A percentile compares a stretch with the other conserved stretches of the same genome.
phyloP scores from a whole-genome alignment of 306 rosid species.

The Carpinus fangiana region DNA sequence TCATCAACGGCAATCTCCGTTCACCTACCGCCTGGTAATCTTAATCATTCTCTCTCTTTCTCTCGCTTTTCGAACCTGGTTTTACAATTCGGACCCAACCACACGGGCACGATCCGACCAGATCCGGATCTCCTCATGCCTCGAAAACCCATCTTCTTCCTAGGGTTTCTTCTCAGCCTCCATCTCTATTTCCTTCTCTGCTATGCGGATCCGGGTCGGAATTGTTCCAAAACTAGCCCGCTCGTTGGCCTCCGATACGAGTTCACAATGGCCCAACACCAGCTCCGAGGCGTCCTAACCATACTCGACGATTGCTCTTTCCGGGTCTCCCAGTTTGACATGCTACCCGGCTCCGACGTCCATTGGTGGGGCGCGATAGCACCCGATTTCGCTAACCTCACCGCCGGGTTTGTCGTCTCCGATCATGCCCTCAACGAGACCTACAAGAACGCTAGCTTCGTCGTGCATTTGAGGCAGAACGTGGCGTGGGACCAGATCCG shows the following conservation, averaged over 20 bases:
- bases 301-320: conserved; percentile 74
- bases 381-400: conserved; percentile 54
- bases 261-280: conserved; percentile 81
- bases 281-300: conserved; percentile 63
- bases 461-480: conserved; percentile 50
- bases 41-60: too few relatives aligned
- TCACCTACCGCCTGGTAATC: conserved; percentile 20
- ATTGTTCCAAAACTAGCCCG: conserved; percentile 48
- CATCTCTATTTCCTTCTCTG: conserved; percentile 22
- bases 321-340: conserved; percentile 79
- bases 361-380: conserved; percentile 67
- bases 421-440: conserved; percentile 58
- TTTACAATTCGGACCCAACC: conserved; percentile 25
- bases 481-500: conserved; percentile 71
- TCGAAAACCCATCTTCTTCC: conserved; percentile 41
- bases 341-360: conserved; percentile 78
- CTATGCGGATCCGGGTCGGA: conserved; percentile 53
- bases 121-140: conserved; percentile 62
- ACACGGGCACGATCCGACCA: conserved; percentile 22
- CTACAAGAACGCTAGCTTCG: conserved; percentile 50
- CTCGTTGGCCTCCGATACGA: conserved; percentile 47
- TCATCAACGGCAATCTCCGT: conserved; percentile 35
- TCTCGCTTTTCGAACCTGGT: neutral
- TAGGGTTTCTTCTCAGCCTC: conserved; percentile 27
- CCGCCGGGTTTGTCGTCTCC: conserved; percentile 59